A percentile compares a stretch with the other conserved stretches of the same genome.
These are phyloP conservation scores for Pyrenochaeta sp. DNA, from an alignment of 2,329 filamentous ascomycete species.

Conservation along the genomic window DNA sequence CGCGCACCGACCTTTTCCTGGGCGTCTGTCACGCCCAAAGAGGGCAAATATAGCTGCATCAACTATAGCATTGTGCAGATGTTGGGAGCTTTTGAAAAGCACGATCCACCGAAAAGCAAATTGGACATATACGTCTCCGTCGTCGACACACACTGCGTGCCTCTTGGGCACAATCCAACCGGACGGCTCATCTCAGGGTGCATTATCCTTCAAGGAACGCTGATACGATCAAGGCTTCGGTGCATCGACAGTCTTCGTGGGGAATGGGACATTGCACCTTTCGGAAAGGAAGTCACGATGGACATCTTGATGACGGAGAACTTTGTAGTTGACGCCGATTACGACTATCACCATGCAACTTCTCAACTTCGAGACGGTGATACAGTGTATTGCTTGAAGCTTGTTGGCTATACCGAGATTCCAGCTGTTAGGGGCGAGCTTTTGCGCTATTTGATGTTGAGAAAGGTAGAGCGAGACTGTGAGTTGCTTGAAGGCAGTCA, in stretches of 20 bases:
- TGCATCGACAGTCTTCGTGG: not conserved
- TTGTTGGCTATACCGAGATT: not conserved
- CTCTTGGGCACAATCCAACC: not conserved
- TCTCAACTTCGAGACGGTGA: not conserved
- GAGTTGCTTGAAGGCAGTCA: no score
- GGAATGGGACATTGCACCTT: not conserved
- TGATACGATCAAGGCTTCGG: not conserved
- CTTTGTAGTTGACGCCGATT: not conserved
- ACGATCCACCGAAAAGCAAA: not conserved
- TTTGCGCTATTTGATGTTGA: no score
- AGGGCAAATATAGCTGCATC: not conserved
- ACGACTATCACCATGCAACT: not conserved
- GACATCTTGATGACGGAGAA: no score
- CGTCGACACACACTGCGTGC: not conserved
- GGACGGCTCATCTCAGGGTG: not conserved
- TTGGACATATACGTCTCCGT: not conserved
- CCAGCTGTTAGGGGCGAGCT: no score
- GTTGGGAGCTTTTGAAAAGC: not conserved
- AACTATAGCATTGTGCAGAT: not conserved
- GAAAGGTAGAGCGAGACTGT: no score
- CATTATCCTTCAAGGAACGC: constrained; percentile 1
- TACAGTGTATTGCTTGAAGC: constrained; percentile 3
- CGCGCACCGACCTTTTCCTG: constrained; percentile 20
- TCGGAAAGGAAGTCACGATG: not conserved
- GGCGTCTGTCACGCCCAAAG: constrained; percentile 6